Base-by-base conservation (phyloP, 345 rosid genomes). In the Jatropha curcas region DNA sequence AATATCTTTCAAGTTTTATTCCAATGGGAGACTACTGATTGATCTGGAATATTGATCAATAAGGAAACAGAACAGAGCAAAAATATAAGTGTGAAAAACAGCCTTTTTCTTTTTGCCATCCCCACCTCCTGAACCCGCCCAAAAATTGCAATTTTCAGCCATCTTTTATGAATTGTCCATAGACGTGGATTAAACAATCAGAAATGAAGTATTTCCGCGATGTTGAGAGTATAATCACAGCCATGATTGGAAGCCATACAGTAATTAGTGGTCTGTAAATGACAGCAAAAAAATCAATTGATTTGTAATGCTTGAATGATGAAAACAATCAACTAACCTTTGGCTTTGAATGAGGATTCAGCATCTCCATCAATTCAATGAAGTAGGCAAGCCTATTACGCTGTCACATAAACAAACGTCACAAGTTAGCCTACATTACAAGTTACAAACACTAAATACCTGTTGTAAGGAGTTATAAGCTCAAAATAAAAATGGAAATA, bases 291-390 rank as follows among this genome's bases (percentile, higher is more conserved):
- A 19, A 24, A 28, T 12, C n/a, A 71, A 12, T 9, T 25, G 13
- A 60, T 14, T 20, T 9, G 27, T 11, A 52, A 37, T 59, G 28
- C 16, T 27, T 35, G 1, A 30, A 53, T n/a, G 59, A 62, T 25
- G 41, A 1, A 43, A 27, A 66, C 17, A 59, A 67, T 67, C 51
- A n/a, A 45, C 45, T 66, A 83, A 92, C 98, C 87, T 75, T 87
- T 37, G 95, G 95, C 75, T 79, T 94, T 62, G 94, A 78, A 81
- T 90, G 88, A 64, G 95, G 92, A 83, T 92, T 94, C 79, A 92
- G 82, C 97, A 89, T 94, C 84, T 94, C 97, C 97, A 94, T 86
- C 50, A 90, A 79, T 80, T 86, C 98, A 60, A 92, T 84, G 79
- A 94, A 90, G 74, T 90, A 90, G 48, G 93, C 86, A 67, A 94